Conservation (phyloP, 75 land plant genomes). For the Pseudotsuga menziesii region DNA sequence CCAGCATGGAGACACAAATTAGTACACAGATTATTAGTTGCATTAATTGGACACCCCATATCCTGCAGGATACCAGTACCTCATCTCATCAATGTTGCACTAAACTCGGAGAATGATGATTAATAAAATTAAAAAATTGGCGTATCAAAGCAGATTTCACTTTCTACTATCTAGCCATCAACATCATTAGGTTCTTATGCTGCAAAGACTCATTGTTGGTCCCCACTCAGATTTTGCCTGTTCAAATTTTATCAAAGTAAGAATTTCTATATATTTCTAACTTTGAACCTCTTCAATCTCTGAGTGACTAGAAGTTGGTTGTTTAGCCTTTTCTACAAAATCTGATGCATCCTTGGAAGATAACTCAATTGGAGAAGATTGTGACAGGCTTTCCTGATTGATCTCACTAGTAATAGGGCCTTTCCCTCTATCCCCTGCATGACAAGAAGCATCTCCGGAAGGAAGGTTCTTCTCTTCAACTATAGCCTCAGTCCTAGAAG, state of each 20-base stretch:
- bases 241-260: neutral
- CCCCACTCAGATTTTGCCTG: conserved; percentile 1
- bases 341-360: neutral
- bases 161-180: neutral
- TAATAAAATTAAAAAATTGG: conserved; percentile 3
- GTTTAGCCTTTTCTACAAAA: neutral
- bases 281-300: conserved; percentile 3
- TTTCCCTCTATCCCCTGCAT: neutral
- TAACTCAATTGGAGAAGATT: conserved; percentile 1
- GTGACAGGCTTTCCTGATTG: neutral
- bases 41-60: neutral
- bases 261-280: conserved; percentile 1
- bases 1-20: too few species aligned
- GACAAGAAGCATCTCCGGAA: neutral
- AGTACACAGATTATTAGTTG: too few species aligned
- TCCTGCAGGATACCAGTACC: neutral
- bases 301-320: conserved; percentile 5
- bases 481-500: neutral
- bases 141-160: neutral
- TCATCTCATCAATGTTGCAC: neutral
- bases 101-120: neutral
- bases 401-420: neutral
- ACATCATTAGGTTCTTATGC: neutral
- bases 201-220: neutral
- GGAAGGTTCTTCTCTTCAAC: neutral